A percentile compares a stretch with the other conserved stretches of the same genome.
Evolutionary conservation across 345 rosid species (phyloP).

Genomic region (Luvunga scandens): DNA sequence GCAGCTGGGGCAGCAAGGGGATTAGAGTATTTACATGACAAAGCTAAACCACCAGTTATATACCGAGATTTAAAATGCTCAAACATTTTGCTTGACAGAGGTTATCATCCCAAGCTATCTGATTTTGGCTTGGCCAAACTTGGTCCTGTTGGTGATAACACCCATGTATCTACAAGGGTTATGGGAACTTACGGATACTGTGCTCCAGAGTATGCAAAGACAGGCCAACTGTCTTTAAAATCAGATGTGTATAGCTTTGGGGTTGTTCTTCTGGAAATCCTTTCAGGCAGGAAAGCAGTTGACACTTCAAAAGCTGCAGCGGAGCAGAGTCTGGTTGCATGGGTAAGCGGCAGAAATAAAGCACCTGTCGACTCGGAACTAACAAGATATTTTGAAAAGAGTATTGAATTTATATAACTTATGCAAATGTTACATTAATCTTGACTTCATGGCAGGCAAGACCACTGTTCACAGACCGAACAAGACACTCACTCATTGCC

Average conservation of each 20-base stretch:
- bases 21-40: conserved; percentile 74
- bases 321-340: conserved; percentile 84
- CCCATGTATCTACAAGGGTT: conserved; percentile 90
- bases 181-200: conserved; percentile 96
- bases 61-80: conserved; percentile 85
- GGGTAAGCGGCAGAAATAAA: conserved; percentile 49
- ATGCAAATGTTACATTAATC: not conserved
- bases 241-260: conserved; percentile 91
- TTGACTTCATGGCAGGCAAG: conserved; percentile 56
- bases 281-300: conserved; percentile 84
- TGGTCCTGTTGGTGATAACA: conserved; percentile 87
- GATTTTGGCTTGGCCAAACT: conserved; percentile 93
- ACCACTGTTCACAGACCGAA: conserved; percentile 76
- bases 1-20: conserved; percentile 94
- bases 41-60: conserved; percentile 81
- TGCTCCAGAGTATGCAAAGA: conserved; percentile 94
- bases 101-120: conserved; percentile 77
- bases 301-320: conserved; percentile 60
- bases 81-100: conserved; percentile 74
- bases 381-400: not conserved
- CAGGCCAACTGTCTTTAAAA: conserved; percentile 81
- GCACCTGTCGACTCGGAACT: not conserved
- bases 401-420: not conserved
- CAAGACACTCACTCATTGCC: conserved; percentile 73
- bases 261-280: conserved; percentile 85